Conservation (phyloP, 345 rosid species). For the Eucalyptus victrix region DNA sequence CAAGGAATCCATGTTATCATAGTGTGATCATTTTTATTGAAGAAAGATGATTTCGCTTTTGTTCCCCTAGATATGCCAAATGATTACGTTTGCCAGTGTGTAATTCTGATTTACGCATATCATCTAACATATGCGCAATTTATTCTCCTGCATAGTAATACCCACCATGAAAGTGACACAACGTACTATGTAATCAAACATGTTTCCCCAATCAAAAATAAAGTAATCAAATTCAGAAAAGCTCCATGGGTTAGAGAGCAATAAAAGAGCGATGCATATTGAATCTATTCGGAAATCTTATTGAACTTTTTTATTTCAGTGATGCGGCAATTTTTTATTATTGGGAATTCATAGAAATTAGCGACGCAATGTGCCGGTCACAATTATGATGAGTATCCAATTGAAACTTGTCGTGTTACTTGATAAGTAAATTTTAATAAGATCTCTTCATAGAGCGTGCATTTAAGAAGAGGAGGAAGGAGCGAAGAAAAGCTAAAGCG, state of each 20-base stretch:
- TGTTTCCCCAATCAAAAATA: background rate
- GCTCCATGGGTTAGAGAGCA: background rate
- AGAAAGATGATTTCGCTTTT: background rate
- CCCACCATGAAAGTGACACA: background rate
- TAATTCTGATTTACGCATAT: background rate
- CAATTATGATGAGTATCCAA: background rate
- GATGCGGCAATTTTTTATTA: background rate
- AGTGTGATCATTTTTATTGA: background rate
- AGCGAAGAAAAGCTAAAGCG: rapidly evolving
- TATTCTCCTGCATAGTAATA: background rate
- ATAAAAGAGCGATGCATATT: background rate
- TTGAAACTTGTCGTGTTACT: background rate
- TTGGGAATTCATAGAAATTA: background rate
- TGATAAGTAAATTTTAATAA: background rate
- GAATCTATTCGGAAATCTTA: no score
- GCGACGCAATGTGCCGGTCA: rapidly evolving
- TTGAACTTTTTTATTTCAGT: background rate
- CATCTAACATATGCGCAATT: background rate
- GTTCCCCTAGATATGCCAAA: background rate
- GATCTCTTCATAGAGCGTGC: rapidly evolving
- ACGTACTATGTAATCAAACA: background rate
- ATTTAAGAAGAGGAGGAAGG: background rate
- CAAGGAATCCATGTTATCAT: no score
- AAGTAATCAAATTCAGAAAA: background rate
- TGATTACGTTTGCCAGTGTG: background rate